These are phyloP conservation scores for Chrysoporthe deuterocubensis DNA, from an alignment of 2,329 filamentous ascomycete species.

Conservation along the genomic window DNA sequence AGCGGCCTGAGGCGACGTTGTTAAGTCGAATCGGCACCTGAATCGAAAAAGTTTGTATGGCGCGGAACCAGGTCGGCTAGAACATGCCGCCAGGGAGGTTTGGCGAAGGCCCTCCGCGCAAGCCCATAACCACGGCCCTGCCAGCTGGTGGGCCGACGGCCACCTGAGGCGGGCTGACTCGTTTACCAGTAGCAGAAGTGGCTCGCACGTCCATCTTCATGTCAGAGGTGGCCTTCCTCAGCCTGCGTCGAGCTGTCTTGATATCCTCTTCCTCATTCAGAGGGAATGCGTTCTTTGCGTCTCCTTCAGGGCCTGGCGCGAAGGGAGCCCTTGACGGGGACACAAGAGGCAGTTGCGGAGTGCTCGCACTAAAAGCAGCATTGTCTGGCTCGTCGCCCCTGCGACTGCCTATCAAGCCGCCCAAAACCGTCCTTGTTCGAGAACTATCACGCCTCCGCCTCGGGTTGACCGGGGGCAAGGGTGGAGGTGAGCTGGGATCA, in stretches of 20 bases:
- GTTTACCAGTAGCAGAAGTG: slow-evolving; percentile 32
- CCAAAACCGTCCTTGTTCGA: slow-evolving; percentile 46
- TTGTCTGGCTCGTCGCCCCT: slow-evolving; percentile 40
- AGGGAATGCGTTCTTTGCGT: slow-evolving; percentile 36
- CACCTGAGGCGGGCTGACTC: slow-evolving; percentile 36
- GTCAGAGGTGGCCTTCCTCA: slow-evolving; percentile 51
- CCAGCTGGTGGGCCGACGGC: slow-evolving; percentile 40
- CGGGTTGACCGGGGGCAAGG: slow-evolving; percentile 63
- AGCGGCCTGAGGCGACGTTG: slow-evolving; percentile 17
- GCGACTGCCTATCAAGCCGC: slow-evolving; percentile 39
- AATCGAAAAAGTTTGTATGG: background rate
- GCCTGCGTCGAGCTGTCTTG: slow-evolving; percentile 38
- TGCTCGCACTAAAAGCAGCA: slow-evolving; percentile 36
- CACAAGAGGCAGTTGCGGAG: slow-evolving; percentile 38
- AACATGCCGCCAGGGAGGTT: slow-evolving; percentile 43
- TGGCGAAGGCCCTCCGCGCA: slow-evolving; percentile 32
- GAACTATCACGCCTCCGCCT: slow-evolving; percentile 49
- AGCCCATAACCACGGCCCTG: slow-evolving; percentile 40
- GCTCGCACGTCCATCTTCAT: slow-evolving; percentile 33
- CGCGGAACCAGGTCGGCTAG: slow-evolving; percentile 24
- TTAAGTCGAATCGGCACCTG: slow-evolving; percentile 5
- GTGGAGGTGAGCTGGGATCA: slow-evolving; percentile 44
- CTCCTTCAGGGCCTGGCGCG: slow-evolving; percentile 28
- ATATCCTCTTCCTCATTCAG: slow-evolving; percentile 42
- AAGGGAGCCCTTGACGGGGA: slow-evolving; percentile 20